phyloP scores from a whole-genome alignment of 495 filamentous ascomycete species.

The Bacidia gigantensis region DNA sequence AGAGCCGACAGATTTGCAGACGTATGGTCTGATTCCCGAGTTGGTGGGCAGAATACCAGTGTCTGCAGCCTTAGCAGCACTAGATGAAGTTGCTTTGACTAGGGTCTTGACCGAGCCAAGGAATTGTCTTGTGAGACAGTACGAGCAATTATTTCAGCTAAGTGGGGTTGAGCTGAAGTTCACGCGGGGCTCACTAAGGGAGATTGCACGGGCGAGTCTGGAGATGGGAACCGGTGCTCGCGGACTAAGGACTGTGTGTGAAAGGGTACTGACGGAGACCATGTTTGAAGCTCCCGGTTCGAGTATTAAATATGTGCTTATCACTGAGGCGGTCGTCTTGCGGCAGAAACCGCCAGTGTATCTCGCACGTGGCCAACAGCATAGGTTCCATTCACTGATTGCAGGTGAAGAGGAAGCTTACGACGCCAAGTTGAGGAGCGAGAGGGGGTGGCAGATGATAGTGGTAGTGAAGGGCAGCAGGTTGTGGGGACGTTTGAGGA shows the following conservation, averaged over 20 bases:
- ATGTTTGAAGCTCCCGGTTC: constrained; percentile 86
- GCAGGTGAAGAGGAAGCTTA: constrained; percentile 50
- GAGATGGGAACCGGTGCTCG: constrained; percentile 77
- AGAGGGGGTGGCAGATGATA: constrained; percentile 15
- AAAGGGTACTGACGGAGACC: constrained; percentile 68
- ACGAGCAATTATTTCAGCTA: constrained; percentile 69
- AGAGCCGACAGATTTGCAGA: constrained; percentile 71
- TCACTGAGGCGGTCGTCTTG: constrained; percentile 60
- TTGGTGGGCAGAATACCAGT: constrained; percentile 84
- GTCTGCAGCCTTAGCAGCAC: constrained; percentile 65
- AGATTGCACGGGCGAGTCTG: constrained; percentile 60
- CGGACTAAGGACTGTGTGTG: constrained; percentile 78
- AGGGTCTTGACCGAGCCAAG: constrained; percentile 84
- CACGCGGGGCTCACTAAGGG: constrained; percentile 62
- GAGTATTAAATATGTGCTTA: constrained; percentile 53
- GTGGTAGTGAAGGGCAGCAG: constrained; percentile 9
- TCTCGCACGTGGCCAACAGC: constrained; percentile 45
- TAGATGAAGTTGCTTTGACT: constrained; percentile 65
- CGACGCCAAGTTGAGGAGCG: constrained; percentile 24
- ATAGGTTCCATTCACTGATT: constrained; percentile 43
- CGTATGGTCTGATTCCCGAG: constrained; percentile 90
- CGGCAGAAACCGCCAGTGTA: constrained; percentile 48
- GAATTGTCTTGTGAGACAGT: constrained; percentile 76
- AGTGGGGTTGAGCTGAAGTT: constrained; percentile 73
- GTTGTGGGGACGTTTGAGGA: constrained; percentile 38